Evolutionary conservation across 106 monocot species (phyloP), one percentile per base, ranked within the genome.

Genomic region (Gastrodia elata): DNA sequence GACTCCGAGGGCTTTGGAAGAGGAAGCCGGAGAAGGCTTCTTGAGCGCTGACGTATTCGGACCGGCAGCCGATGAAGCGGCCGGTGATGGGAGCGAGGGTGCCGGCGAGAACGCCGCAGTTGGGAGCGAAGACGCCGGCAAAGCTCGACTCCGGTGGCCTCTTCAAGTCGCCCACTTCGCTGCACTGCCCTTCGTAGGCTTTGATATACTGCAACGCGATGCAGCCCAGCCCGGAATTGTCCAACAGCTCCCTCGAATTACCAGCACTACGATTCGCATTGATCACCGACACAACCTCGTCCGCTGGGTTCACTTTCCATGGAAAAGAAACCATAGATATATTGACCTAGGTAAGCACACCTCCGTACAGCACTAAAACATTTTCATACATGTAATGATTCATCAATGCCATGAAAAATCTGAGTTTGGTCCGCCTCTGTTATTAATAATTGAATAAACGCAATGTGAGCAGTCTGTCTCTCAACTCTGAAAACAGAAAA

Each of bases 141-240:
- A 92, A 95, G 36, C 79, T 82, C 13, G 87, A 77, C 30, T 87
- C 80, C 2, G 79, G 78, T 7, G 95, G 95, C 61, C 86, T 87
- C 82, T 82, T 95, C 42, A 44, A 71, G 20, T 84, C 61, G n/a
- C 89, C 80, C 0, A 91, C 87, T 1, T 83, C 79, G 22, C 73
- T 68, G 24, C 95, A 95, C 26, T 91, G 86, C 14, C 95, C 95
- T 65, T 87, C 32, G 32, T 87, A 96, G 40, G 89, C 91, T 68
- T 96, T 96, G 39, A 89, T 91, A 81, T 92, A 89, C 44, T 96
- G 69, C 20, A 96, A 83, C 0, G 91, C 87, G 6, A 96, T 24
- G 85, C 95, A 96, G 39, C 95, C 95, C 1, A 89, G 82, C 56
- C 95, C 95, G 9, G 80, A 82, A 79, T 92, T 96, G 78, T 83